Conservation (phyloP, 768 basidiomycete species). For the Phylloporus sp. region DNA sequence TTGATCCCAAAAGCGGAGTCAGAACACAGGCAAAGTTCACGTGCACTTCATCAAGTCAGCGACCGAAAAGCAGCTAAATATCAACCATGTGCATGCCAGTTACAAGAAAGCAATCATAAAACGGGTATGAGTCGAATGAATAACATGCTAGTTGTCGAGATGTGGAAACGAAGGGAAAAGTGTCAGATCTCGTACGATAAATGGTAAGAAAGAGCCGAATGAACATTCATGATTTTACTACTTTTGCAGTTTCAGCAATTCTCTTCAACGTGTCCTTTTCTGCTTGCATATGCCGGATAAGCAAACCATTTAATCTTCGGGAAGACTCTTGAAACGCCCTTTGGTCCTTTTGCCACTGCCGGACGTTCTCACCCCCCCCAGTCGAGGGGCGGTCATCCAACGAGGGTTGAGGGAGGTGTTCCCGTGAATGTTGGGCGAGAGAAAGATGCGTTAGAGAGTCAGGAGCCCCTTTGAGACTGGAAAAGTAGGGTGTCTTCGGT, state of each 20-base stretch:
- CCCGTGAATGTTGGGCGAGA: constrained; percentile 40
- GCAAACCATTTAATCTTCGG: constrained; percentile 70
- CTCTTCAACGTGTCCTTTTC: constrained; percentile 77
- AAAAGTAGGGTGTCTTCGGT: constrained; percentile 41
- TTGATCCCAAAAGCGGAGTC: constrained; percentile 32
- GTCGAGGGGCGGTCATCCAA: constrained; percentile 15
- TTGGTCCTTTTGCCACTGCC: constrained; percentile 30
- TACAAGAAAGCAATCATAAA: constrained; percentile 24
- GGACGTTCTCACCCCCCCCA: constrained; percentile 21
- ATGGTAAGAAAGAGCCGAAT: background rate
- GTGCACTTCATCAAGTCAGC: constrained; percentile 17
- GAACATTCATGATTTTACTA: constrained; percentile 25
- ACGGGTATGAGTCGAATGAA: constrained; percentile 25
- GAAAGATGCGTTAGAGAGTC: constrained; percentile 31
- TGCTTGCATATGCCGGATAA: constrained; percentile 77
- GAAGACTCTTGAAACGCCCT: constrained; percentile 51
- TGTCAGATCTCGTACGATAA: constrained; percentile 15
- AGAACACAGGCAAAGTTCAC: constrained; percentile 29
- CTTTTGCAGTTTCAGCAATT: constrained; percentile 54
- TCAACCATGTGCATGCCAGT: constrained; percentile 22
- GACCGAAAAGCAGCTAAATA: constrained; percentile 14
- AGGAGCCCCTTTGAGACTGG: constrained; percentile 37
- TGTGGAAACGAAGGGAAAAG: constrained; percentile 5
- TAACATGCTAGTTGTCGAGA: constrained; percentile 12
- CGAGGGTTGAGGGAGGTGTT: constrained; percentile 30